Evolutionary conservation across 208 protist genomes (phyloP), one percentile per base, ranked within the genome.

Genomic region (Wallacemonas sp.): DNA sequence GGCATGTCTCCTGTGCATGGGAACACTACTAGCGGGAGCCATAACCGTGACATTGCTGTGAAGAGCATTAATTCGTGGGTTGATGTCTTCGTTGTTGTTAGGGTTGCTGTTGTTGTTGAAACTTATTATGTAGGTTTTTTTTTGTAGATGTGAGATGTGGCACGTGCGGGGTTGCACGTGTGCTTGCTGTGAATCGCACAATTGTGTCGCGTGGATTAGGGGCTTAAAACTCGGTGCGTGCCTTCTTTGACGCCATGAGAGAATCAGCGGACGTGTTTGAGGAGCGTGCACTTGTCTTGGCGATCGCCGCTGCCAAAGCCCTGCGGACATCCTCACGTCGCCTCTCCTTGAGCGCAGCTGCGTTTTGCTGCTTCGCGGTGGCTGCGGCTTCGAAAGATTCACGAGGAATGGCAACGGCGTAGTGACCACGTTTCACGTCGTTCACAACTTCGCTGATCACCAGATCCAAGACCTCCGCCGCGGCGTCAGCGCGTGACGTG

Each of bases 391-490:
- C 68, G 59, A 85, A 88, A n/a, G 60, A 63, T 2, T 64, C 65
- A 30, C 68, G 75, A 15, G 70, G 68, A 39, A 87, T 60, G 0
- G 77, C 79, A 19, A 82, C 60, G 6, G 75, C 77, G 62, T 80
- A 89, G 30, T 82, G 72, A 11, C 86, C 82, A 27, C 68, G 58
- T 42, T 47, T 27, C 28, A 58, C 62, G 55, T 80, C 70, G 42
- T 77, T 62, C 27, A 86, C 70, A 21, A 87, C 62, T 42, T 86
- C 77, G 17, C 72, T 66, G 15, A 92, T 68, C 0, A 77, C 82
- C 42, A 92, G 51, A 36, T 70, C 56, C 30, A 69, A 54, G 30
- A 68, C 39, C 17, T 30, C 36, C 21, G 28, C 24, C 1, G 38
- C 17, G 31, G 44, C 17, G 60, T 54, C 28, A 49, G 61, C n/a